Base-by-base conservation (phyloP, 2,329 filamentous ascomycete species). In the Penicillium sp. region DNA sequence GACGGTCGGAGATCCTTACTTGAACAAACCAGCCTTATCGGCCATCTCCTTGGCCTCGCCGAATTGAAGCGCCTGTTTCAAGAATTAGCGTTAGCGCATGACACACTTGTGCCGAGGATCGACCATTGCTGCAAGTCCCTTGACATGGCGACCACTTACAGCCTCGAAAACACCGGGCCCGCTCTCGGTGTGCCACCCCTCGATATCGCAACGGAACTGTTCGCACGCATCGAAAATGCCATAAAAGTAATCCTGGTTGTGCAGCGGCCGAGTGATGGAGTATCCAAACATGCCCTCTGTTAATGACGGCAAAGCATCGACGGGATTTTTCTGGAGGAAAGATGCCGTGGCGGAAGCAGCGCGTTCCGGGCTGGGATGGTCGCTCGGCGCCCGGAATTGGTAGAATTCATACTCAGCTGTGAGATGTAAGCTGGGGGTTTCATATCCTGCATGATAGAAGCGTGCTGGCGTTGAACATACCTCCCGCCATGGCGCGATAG, bases 271-370 rank as follows among this genome's bases (percentile, higher is more conserved):
- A 10, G 91, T 96, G 65, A 96, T 81, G 63, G 91, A 95, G 80
- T 97, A 97, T 59, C 92, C 93, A 69, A 96, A 96, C 93, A 96
- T 96, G 70, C 93, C 93, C 72, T 96, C 91, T 9, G 93, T 96
- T 52, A 97, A 79, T 24, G 89, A 82, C 0, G 91, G 91, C 9
- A 96, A 83, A n/a, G 86, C 76, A 50, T 88, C 81, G 14, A 89
- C 86, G 0, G 90, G 84, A 73, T 96, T 92, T 6, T 88, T 80
- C 69, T 85, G 83, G 39, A 96, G 84, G 74, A 90, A 96, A 7
- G 83, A 78, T 24, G 91, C 90, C 1, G 91, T 90, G 0, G 89
- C 87, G 33, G 88, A 86, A 9, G 83, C 84, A 63, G 87, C 87
- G 59, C 82, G 79, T 71, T 87, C 82, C 19, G 81, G 75, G 19